Base-by-base conservation (phyloP, 2,329 filamentous ascomycete genomes). In the Trichophyton benhamiae region DNA sequence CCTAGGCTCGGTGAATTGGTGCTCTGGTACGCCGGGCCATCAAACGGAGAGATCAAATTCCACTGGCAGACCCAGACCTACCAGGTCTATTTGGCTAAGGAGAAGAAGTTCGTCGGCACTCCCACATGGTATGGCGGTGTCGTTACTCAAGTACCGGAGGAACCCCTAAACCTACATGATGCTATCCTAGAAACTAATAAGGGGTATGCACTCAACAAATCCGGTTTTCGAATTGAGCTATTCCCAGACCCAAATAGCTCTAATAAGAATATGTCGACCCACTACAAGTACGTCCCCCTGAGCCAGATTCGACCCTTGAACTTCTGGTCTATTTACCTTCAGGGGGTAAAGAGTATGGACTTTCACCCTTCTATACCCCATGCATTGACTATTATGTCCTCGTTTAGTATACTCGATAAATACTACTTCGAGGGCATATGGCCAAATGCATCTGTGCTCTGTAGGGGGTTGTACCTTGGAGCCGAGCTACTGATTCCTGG, bases 81-180 rank as follows among this genome's bases (percentile, higher is more conserved):
- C 55, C 70, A 74, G 59, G 68, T 74, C 1, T 76, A 74, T 57
- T 72, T 74, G 8, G 61, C 65, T 1, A 62, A 68, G 9, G 66
- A 71, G n/a, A 62, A 69, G 22, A 65, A 63, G 25, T 78, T 72
- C 64, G 63, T 66, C 2, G 74, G 72, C 0, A 65, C 67, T 17
- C 80, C 81, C 0, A 61, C 69, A 5, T 86, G 83, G 83, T 78
- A 82, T 65, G 83, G 79, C 0, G 83, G 82, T 1, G 72, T 83
- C 0, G 72, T 86, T 9, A 77, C 79, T 0, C 79, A 85, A 66
- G 70, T 75, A 3, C 78, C 82, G 0, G 70, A 74, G 0, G 77
- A 80, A 25, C 67, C 75, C 0, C 66, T 70, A 1, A 68, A 71
- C 7, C 71, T 78, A 15, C 72, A 77, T n/a, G 80, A 83, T 61